These are phyloP conservation scores for Mycena vulgaris DNA, from an alignment of 768 basidiomycete species.

Conservation along the genomic window DNA sequence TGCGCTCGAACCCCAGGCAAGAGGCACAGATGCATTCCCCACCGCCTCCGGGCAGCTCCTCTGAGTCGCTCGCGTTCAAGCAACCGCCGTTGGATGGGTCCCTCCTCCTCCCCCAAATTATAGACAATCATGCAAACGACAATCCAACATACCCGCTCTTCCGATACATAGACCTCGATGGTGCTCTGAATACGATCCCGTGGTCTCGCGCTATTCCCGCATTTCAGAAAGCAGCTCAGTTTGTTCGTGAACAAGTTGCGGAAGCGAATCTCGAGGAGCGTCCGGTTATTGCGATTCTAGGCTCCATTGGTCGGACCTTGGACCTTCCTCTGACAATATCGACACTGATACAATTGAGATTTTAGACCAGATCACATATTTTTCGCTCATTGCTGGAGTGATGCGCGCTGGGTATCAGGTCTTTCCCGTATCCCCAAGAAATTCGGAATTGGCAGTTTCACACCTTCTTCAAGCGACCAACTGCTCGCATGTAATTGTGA, in stretches of 20 bases:
- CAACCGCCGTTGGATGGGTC: constrained; percentile 47
- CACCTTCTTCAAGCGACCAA: constrained; percentile 49
- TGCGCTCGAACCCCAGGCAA: too few relatives aligned
- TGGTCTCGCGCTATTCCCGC: constrained; percentile 44
- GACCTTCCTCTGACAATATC: constrained; percentile 45
- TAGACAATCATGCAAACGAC: constrained; percentile 43
- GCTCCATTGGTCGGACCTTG: constrained; percentile 39
- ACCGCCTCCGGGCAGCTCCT: constrained; percentile 3
- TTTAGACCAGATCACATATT: constrained; percentile 51
- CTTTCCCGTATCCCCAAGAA: constrained; percentile 45
- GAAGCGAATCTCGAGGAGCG: not conserved
- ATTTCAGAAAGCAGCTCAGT: constrained; percentile 38
- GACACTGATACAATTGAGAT: constrained; percentile 40
- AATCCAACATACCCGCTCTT: constrained; percentile 45
- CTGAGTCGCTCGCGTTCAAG: constrained; percentile 46
- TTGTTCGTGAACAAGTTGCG: constrained; percentile 23
- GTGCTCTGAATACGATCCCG: constrained; percentile 30
- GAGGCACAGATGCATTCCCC: constrained; percentile 1
- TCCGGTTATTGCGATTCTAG: constrained; percentile 47
- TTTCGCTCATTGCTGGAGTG: constrained; percentile 41
- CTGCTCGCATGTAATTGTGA: constrained; percentile 43
- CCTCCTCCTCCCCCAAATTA: constrained; percentile 43
- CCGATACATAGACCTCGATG: constrained; percentile 38
- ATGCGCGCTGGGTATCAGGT: constrained; percentile 41
- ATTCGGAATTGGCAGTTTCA: constrained; percentile 47